Percentiles rank a stretch among this genome's conserved stretches.
phyloP scores from a whole-genome alignment of 768 basidiomycete genomes.

The Xerocomus spinulosus region DNA sequence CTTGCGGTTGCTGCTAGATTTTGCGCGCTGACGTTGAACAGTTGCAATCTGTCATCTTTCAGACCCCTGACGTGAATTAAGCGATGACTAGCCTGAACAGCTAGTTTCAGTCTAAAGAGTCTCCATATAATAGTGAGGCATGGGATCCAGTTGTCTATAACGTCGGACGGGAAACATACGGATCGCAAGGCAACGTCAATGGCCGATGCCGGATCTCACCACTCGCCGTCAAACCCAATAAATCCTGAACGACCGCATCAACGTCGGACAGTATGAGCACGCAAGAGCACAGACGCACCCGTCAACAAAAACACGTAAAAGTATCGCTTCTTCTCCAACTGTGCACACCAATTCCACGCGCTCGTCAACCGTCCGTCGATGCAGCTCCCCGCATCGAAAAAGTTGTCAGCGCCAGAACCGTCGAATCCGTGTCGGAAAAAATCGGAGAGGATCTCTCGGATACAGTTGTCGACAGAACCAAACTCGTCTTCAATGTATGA shows the following conservation, averaged over 20 bases:
- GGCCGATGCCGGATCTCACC: conserved; percentile 40
- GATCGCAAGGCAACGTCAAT: no score
- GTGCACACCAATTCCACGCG: conserved; percentile 91
- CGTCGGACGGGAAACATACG: no score
- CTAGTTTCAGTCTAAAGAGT: no score
- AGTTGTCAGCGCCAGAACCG: conserved; percentile 88
- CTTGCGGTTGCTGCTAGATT: not conserved
- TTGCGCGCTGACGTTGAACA: not conserved
- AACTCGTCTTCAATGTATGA: conserved; percentile 82
- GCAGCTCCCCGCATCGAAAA: conserved; percentile 81
- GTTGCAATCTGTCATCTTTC: no score
- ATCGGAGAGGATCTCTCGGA: conserved; percentile 69
- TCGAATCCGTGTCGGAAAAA: conserved; percentile 89
- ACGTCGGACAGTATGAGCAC: not conserved
- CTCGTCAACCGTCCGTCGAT: conserved; percentile 85
- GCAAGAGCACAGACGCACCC: conserved; percentile 41
- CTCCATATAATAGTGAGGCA: no score
- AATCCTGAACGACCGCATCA: conserved; percentile 47
- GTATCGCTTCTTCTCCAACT: conserved; percentile 80
- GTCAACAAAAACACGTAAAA: conserved; percentile 75
- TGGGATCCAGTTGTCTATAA: no score
- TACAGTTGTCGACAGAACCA: conserved; percentile 66
- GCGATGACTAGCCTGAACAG: no score
- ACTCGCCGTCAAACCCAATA: conserved; percentile 81
- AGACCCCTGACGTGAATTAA: no score